phyloP scores from a whole-genome alignment of 495 filamentous ascomycete species.

The Aspergillus mulundensis region DNA sequence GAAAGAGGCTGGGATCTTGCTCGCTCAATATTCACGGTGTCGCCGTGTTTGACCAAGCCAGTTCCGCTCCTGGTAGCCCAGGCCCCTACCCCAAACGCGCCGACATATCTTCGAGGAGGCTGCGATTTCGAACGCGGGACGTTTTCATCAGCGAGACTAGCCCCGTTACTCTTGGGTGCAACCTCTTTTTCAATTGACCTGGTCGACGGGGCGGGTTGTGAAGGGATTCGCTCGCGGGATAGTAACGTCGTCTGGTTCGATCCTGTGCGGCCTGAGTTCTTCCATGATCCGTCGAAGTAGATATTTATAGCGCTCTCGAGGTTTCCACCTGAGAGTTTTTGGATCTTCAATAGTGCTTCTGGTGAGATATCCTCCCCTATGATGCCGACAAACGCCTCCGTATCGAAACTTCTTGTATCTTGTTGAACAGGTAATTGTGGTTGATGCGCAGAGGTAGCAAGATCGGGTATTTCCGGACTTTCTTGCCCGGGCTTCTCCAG shows the following conservation, averaged over 20 bases:
- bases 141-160: slow-evolving; percentile 1
- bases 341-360: slow-evolving; percentile 49
- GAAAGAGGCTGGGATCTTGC: slow-evolving; percentile 62
- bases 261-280: slow-evolving; percentile 29
- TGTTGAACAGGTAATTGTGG: not conserved
- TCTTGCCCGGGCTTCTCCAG: not conserved
- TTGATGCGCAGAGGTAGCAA: not conserved
- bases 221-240: slow-evolving; percentile 13
- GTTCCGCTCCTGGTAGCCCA: slow-evolving; percentile 89
- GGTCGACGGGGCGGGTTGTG: slow-evolving; percentile 1
- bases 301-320: slow-evolving; percentile 72
- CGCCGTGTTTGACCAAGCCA: slow-evolving; percentile 69
- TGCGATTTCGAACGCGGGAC: slow-evolving; percentile 32
- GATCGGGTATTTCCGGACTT: not conserved
- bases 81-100: slow-evolving; percentile 84
- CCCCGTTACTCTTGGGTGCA: not conserved
- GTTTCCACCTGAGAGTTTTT: slow-evolving; percentile 55
- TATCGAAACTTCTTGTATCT: slow-evolving; percentile 54
- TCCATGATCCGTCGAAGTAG: slow-evolving; percentile 95
- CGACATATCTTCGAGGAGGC: slow-evolving; percentile 72
- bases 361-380: slow-evolving; percentile 61
- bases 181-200: not conserved
- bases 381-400: slow-evolving; percentile 62
- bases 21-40: slow-evolving; percentile 79
- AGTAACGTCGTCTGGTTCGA: slow-evolving; percentile 13